These are phyloP conservation scores for Loxodes magnus DNA, from an alignment of 73 alveolate species.

Conservation along the genomic window DNA sequence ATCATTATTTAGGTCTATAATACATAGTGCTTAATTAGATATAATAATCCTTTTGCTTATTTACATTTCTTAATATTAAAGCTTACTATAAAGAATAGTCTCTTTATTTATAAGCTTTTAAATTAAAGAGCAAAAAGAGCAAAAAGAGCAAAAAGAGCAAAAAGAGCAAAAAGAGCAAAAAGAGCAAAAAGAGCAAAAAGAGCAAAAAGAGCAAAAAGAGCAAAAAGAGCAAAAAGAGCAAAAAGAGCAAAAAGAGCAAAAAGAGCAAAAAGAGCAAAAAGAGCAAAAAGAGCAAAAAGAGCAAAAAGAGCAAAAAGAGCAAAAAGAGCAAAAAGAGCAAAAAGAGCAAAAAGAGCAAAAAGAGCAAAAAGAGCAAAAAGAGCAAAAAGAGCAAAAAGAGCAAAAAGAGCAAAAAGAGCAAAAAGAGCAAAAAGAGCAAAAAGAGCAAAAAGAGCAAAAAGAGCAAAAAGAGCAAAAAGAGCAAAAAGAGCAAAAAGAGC, in stretches of 20 bases:
- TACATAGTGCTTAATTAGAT: no score
- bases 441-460: not conserved
- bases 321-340: not conserved
- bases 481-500: not conserved
- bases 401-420: not conserved
- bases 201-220: no score
- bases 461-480: not conserved
- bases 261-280: not conserved
- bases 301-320: not conserved
- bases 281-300: not conserved
- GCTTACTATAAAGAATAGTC: no score
- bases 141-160: no score
- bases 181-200: no score
- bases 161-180: no score
- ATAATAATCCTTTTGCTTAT: no score
- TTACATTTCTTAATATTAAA: no score
- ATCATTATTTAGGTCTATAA: no score
- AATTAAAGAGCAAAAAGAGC: not conserved
- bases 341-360: not conserved
- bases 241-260: not conserved
- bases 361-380: not conserved
- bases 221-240: no score
- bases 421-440: not conserved
- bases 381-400: not conserved
- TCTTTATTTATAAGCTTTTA: no score